Evolutionary conservation across 768 basidiomycete genomes (phyloP), one percentile per base, ranked within the genome.

Genomic region (Termitomyces sp.): DNA sequence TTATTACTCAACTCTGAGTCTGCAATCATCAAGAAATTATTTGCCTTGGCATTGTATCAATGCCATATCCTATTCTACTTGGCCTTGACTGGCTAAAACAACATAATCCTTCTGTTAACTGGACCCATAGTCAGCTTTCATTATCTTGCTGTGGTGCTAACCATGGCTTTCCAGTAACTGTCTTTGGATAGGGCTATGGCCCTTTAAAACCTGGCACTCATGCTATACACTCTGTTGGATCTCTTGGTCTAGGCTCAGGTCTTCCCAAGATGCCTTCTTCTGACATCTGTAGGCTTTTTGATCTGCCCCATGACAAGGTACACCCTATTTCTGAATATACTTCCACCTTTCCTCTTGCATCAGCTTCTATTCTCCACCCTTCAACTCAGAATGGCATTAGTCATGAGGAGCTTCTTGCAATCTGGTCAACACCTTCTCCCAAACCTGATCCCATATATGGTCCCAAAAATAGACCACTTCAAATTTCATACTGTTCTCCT

Each of bases 11-110:
- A 3, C 48, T 81, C 4, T 50, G 50, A 2, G 62, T 76, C 50
- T 55, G 64, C 29, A 38, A 67, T 38, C 77, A 79, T 56, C 57
- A 63, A 3, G 76, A 79, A 65, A 60, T 46, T 25, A 56, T 73
- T 40, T 32, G 65, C 65, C 66, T 6, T 25, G 10, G 12, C 12
- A 38, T 38, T 12, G 38, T 38, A 3, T 38, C 11, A 68, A 25
- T 76, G 34, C 56, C 66, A 3, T 76, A 72, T 50, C 75, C 77
- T 32, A 47, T 78, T 11, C 72, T 77, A 57, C 65, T 77, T 32
- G 76, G 76, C 25, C 66, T 43, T 6, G 15, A 43, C 5, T 43
- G 43, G 17, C 15, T 43, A 5, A 43, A 43, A 17, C 40, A 40
- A 40, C 40, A 40, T 14, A 40, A 40, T 4, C 40, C 36, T 36